Evolutionary conservation across 176 grass and related monocot species (phyloP), one percentile per base, ranked within the genome.

Genomic region (Oropetium thomaeum): DNA sequence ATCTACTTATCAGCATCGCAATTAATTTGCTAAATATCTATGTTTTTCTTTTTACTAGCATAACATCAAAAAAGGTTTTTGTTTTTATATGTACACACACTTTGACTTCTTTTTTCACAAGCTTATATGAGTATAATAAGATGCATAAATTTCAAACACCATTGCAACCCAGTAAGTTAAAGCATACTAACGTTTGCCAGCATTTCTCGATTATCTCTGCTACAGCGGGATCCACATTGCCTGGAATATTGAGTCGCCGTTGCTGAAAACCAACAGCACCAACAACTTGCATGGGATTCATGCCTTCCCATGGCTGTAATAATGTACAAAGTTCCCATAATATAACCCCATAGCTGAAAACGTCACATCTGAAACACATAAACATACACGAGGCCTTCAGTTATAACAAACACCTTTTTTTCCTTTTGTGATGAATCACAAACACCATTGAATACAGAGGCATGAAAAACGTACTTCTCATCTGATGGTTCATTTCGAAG

Each of bases 211-310:
- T 99, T 81, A 99, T 99, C 42, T 88, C 70, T 82, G 89, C 85
- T 70, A 99, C 55, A 48, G 84, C 70, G 4, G 89, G 91, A 82
- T 99, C 89, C 82, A 95, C 88, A 41, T 77, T 63, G 61, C 79
- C 73, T 76, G 96, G 96, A 83, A 99, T 87, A 72, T 92, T 85
- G 70, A 99, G 96, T 44, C 87, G 87, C 8, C 96, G 87, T 52
- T 99, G 89, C 79, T 99, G 96, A 81, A 99, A 99, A 33, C 96
- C 96, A 72, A 99, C 89, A 86, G 96, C 96, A 70, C 92, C 96
- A 75, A 99, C 96, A 77, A 99, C 96, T 73, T 99, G 96, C 92
- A 99, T 99, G 19, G 96, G 87, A 47, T 92, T 99, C 91, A 99
- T 99, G 66, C 96, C 96, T 88, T 99, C 92, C 96, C 96, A 99